Base-by-base conservation (phyloP, 169 alveolate genomes). In the Hepatocystis sp. region DNA sequence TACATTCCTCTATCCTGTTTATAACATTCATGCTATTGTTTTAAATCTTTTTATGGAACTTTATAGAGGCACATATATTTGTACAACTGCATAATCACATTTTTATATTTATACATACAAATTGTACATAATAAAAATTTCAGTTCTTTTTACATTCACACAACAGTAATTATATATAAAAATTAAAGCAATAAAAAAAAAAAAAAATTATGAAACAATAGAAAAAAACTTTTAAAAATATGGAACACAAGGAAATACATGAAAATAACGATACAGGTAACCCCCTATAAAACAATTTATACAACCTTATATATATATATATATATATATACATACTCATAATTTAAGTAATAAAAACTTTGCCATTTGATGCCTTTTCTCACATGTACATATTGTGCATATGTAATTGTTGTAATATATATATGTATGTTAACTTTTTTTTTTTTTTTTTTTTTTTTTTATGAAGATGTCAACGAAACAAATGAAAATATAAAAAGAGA, bases 221-320 rank as follows among this genome's bases (percentile, higher is more conserved):
- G 55, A 68, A 46, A 49, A 25, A 46, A 15, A 36, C 55, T 46
- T 68, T 58, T 68, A 21, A 53, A 68, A 68, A 68, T 47, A 68
- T 68, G 85, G 85, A 68, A 46, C 52, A 68, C 55, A 68, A 68
- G 85, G 85, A 68, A 53, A 53, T 68, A 46, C 21, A 46, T 68
- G 67, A 51, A 5, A 55, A 68, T 53, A 68, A 55, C 65, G 55
- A 23, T 27, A 65, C 52, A 68, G 39, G 85, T 68, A 46, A 44
- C 68, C 13, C 4, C n/a, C n/a, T n/a, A 28, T 28, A 56, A 17
- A 10, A 30, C 10, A 28, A 28, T 0, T 11, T 27, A 27, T 28
- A 56, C 0, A 30, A 27, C 7, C n/a, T 27, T 4, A 17, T n/a
- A 2, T 51, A 2, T 2, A 7, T 17, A 8, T 44, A 7, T n/a